These are phyloP conservation scores for Petunia secreta DNA, from an alignment of 257 asterid species.

Conservation along the genomic window DNA sequence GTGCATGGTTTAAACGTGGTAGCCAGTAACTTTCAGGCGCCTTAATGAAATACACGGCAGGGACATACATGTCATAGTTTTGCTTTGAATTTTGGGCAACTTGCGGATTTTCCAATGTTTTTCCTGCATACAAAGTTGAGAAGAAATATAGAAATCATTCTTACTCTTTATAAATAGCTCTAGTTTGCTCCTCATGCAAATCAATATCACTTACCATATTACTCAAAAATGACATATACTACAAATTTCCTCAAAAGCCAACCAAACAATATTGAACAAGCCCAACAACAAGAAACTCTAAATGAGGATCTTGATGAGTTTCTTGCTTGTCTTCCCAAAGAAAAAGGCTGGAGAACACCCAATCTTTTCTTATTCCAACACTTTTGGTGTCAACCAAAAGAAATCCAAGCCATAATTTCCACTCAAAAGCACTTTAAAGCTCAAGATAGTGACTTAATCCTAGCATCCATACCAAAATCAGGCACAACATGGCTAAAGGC, in stretches of 20 bases:
- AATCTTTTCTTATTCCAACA: slow-evolving; percentile 43
- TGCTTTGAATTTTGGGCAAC: neutral
- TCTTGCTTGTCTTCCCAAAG: slow-evolving; percentile 50
- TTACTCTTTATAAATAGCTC: neutral
- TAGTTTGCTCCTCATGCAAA: neutral
- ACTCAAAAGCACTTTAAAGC: slow-evolving; percentile 34
- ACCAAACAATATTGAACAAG: neutral
- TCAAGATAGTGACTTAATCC: slow-evolving; percentile 41
- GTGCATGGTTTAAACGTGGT: neutral
- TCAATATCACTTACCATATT: neutral
- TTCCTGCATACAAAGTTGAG: neutral
- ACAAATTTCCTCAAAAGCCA: neutral
- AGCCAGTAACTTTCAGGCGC: no score
- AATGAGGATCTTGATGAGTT: slow-evolving; percentile 41
- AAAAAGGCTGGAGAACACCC: slow-evolving; percentile 55
- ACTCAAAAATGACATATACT: neutral
- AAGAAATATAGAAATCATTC: neutral
- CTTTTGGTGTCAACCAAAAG: slow-evolving; percentile 54
- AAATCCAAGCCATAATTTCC: slow-evolving; percentile 37
- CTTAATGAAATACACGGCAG: neutral
- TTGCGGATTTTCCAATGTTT: neutral
- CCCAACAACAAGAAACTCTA: slow-evolving; percentile 26
- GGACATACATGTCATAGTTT: neutral
- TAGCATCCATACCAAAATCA: slow-evolving; percentile 57
- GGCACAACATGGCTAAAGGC: slow-evolving; percentile 74